Evolutionary conservation across 2,329 filamentous ascomycete genomes (phyloP), one percentile per base, ranked within the genome.

Genomic region (Xylariomycetidae sp.): DNA sequence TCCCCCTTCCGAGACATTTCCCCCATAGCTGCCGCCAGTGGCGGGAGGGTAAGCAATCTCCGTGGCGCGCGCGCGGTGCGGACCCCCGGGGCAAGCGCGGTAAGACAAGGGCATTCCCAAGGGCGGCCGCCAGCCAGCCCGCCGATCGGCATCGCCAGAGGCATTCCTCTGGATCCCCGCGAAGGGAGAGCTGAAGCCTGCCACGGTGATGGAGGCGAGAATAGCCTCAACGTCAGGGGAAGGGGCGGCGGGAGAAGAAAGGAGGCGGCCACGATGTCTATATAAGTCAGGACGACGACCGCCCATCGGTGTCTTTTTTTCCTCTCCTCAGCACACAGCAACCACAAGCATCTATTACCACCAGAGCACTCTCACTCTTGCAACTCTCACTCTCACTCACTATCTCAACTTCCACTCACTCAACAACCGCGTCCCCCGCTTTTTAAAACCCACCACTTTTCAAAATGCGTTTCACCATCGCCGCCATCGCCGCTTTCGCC

Each of bases 401-500:
- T 25, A 29, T 41, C 26, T 29, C 31, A 27, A 33, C 18, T 31
- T 37, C 27, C 28, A 40, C 34, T 44, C 42, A 37, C 42, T 49
- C n/a, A n/a, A n/a, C n/a, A n/a, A 20, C 25, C 15, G 10, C 10
- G 15, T 17, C 13, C 30, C 25, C 16, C 30, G 18, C 8, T 14
- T 25, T 35, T 37, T 32, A 19, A 35, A 35, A 34, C 37, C 43
- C 32, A 34, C 31, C n/a, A n/a, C 34, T 16, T 39, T 27, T 47
- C 53, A 64, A 61, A 36, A 68, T 68, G 64, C 63, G 63, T 57
- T 60, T 62, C 58, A 52, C 57, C 34, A 34, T 58, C 41, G 50
- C 52, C 34, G 38, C 58, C 39, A 31, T 55, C 42, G 32, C 64
- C 42, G 54, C 58, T 39, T 44, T 57, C 44, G 56, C 62, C 49